phyloP scores from a whole-genome alignment of 768 basidiomycete genomes.

The Baorangia bicolor region DNA sequence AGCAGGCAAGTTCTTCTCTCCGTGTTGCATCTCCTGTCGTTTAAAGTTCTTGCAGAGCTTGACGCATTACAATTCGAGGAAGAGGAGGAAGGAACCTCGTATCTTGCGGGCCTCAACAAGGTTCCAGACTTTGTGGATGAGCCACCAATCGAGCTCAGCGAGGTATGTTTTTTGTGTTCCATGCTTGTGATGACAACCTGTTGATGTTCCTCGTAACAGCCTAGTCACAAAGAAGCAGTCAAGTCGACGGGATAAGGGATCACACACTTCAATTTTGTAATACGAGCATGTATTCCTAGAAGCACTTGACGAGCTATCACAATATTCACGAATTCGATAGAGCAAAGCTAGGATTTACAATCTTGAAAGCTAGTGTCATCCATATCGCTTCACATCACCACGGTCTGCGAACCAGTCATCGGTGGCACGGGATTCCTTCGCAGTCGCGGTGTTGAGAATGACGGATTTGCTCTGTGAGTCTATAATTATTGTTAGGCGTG shows the following conservation, averaged over 20 bases:
- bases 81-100: constrained; percentile 88
- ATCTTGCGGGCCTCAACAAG: constrained; percentile 83
- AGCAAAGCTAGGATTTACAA: background rate
- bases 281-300: constrained; percentile 17
- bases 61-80: constrained; percentile 91
- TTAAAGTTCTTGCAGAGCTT: constrained; percentile 59
- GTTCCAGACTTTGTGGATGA: constrained; percentile 93
- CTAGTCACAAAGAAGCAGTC: constrained; percentile 53
- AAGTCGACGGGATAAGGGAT: constrained; percentile 43
- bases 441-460: constrained; percentile 68
- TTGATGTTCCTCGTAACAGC: constrained; percentile 29
- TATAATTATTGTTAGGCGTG: constrained; percentile 29
- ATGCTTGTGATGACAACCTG: background rate
- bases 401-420: constrained; percentile 82
- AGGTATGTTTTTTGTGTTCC: constrained; percentile 42
- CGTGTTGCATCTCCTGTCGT: background rate
- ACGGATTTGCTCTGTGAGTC: constrained; percentile 86
- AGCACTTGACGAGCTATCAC: background rate
- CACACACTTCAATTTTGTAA: constrained; percentile 4
- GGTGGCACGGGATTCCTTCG: constrained; percentile 51
- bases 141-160: constrained; percentile 65
- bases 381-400: constrained; percentile 57
- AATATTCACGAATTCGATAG: background rate
- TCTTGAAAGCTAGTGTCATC: constrained; percentile 37
- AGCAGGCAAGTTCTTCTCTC: constrained; percentile 61